Conservation (phyloP, 257 asterid genomes). For the Petunia secreta region DNA sequence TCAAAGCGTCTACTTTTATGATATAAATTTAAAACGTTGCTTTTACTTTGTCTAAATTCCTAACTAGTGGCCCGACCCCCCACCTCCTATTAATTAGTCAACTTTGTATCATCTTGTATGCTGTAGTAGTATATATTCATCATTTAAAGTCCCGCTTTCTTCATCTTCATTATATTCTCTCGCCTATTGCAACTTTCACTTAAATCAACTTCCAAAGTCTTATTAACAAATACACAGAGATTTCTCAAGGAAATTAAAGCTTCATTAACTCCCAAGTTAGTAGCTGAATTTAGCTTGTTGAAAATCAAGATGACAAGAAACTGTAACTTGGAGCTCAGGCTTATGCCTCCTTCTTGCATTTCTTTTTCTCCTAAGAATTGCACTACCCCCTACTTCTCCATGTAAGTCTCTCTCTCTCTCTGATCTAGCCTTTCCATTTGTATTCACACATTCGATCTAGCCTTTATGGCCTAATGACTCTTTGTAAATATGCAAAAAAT, state of each 20-base stretch:
- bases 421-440: too few relatives aligned
- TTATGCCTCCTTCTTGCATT: slow-evolving; percentile 28
- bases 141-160: background rate
- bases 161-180: background rate
- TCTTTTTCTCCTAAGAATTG: slow-evolving; percentile 11
- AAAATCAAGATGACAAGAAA: slow-evolving; percentile 34
- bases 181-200: background rate
- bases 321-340: slow-evolving; percentile 39
- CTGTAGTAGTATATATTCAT: background rate
- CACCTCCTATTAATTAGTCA: too few relatives aligned
- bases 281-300: background rate
- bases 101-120: background rate
- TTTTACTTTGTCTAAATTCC: background rate
- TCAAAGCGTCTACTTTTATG: background rate
- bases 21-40: background rate
- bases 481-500: background rate
- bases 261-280: background rate
- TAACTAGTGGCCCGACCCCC: too few relatives aligned
- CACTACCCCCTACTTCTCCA: background rate
- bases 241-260: too few relatives aligned
- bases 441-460: background rate
- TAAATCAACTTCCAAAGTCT: background rate
- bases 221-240: too few relatives aligned
- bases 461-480: background rate
- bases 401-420: background rate